These are phyloP conservation scores for Hawksworthiomyces lignivorus DNA, from an alignment of 2,329 filamentous ascomycete genomes.

Conservation along the genomic window DNA sequence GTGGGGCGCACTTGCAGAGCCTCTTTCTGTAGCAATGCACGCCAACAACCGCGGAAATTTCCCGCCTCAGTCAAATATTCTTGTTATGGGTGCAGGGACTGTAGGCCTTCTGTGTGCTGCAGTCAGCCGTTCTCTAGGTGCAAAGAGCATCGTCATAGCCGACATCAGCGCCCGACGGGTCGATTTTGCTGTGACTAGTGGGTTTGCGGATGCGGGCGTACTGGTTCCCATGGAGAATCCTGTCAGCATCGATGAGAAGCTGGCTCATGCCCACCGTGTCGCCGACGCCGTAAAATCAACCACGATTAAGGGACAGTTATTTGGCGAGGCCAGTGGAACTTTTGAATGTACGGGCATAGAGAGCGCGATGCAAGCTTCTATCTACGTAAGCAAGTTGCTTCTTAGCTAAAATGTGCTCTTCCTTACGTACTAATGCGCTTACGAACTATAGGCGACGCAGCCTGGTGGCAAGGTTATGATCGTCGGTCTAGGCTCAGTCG, in stretches of 20 bases:
- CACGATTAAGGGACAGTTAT: too few relatives aligned
- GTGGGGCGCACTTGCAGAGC: conserved; percentile 50
- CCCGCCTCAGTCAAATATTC: too few relatives aligned
- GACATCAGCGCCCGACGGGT: conserved; percentile 51
- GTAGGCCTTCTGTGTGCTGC: conserved; percentile 52
- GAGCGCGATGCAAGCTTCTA: conserved; percentile 64
- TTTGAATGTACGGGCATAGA: conserved; percentile 77
- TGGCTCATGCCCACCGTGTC: too few relatives aligned
- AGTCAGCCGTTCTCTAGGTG: conserved; percentile 42
- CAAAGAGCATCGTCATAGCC: conserved; percentile 40
- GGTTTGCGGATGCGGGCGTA: conserved; percentile 45
- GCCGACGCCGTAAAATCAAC: too few relatives aligned
- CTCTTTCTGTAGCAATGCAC: conserved; percentile 52
- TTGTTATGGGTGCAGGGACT: conserved; percentile 54
- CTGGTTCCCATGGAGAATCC: conserved; percentile 41
- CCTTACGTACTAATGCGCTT: too few relatives aligned
- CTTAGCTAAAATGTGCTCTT: too few relatives aligned
- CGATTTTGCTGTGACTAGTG: conserved; percentile 46
- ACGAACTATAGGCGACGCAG: conserved; percentile 57
- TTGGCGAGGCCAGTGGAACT: conserved; percentile 26
- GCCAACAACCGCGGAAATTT: conserved; percentile 40
- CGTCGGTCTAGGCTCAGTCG: conserved; percentile 64
- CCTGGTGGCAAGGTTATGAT: conserved; percentile 63
- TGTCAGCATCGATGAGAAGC: conserved; percentile 39
- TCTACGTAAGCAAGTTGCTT: too few relatives aligned